Evolutionary conservation across 225 moss, liverwort and hornwort genomes (phyloP), one percentile per base, ranked within the genome.

Genomic region (Neckera pumila): DNA sequence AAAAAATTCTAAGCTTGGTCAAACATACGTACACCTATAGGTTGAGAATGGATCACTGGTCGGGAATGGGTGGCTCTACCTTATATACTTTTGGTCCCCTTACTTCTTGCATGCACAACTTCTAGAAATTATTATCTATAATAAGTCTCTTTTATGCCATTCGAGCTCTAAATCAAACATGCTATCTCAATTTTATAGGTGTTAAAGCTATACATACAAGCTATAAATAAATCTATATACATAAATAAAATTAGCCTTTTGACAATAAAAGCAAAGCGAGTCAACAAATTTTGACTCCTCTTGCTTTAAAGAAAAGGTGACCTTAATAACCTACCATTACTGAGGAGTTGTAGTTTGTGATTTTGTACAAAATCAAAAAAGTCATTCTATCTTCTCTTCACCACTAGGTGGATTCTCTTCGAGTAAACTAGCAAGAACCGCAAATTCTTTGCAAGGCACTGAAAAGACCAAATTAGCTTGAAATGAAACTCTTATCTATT

Each of bases 401-500:
- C 8, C 40, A 42, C 0, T 0, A 0, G 1, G 8, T 25, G 25
- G 25, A 70, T 40, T 70, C 1, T 70, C 12, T 38, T 4, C 4
- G 23, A 38, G 23, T 70, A 14, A 70, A 40, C 0, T 26, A 0
- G 8, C 5, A 42, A 25, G 3, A 70, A 14, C 0, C 26, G 0
- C 1, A 1, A 40, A 70, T 40, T 70, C 8, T 25, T 0, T 12
- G 1, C 12, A 40, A 40, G 25, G 3, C 14, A 38, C 25, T 8
- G 0, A 70, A 23, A 12, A 8, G 8, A 70, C 14, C 14, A 40
- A 43, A 72, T 72, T 17, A 27, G 16, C 27, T 43, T 72, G 3
- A 72, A 43, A 27, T 72, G 25, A 15, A 70, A 42, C 2, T 42
- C 8, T 69, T 69, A 5, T 40, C 8, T 70, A 14, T 40, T 25